A percentile compares a stretch with the other conserved stretches of the same genome.
phyloP scores from a whole-genome alignment of 306 rosid genomes.

The Styphnolobium japonicum region DNA sequence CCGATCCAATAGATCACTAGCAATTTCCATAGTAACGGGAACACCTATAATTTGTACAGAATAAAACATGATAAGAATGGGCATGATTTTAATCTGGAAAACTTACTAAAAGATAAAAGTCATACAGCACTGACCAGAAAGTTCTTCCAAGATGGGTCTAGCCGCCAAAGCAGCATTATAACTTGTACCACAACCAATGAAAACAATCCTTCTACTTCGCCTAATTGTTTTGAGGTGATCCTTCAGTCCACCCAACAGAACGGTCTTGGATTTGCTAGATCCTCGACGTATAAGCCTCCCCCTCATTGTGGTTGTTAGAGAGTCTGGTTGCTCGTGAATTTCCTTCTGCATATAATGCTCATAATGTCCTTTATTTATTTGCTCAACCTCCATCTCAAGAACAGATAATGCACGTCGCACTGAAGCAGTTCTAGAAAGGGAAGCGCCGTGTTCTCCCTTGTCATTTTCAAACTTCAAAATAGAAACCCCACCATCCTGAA shows the following conservation, averaged over 20 bases:
- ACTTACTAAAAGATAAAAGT: constrained; percentile 2
- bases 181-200: constrained; percentile 97
- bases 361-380: constrained; percentile 89
- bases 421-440: constrained; percentile 70
- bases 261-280: constrained; percentile 79
- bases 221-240: constrained; percentile 96
- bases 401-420: constrained; percentile 92
- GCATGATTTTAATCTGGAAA: constrained; percentile 13
- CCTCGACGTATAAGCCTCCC: constrained; percentile 85
- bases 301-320: constrained; percentile 96
- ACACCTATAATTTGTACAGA: constrained; percentile 54
- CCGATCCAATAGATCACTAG: constrained; percentile 95
- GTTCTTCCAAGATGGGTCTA: constrained; percentile 97
- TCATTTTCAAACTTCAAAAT: constrained; percentile 80
- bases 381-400: constrained; percentile 98
- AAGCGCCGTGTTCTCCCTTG: constrained; percentile 51
- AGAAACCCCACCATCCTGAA: constrained; percentile 86
- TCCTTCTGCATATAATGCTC: constrained; percentile 99
- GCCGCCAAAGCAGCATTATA: constrained; percentile 98
- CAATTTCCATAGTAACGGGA: constrained; percentile 98
- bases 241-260: constrained; percentile 92
- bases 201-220: constrained; percentile 90
- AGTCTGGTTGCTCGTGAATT: constrained; percentile 95
- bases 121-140: constrained; percentile 67
- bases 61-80: constrained; percentile 20